A percentile compares a stretch with the other conserved stretches of the same genome.
These are phyloP conservation scores for Microdochium nivale DNA, from an alignment of 2,329 filamentous ascomycete genomes.

Conservation along the genomic window DNA sequence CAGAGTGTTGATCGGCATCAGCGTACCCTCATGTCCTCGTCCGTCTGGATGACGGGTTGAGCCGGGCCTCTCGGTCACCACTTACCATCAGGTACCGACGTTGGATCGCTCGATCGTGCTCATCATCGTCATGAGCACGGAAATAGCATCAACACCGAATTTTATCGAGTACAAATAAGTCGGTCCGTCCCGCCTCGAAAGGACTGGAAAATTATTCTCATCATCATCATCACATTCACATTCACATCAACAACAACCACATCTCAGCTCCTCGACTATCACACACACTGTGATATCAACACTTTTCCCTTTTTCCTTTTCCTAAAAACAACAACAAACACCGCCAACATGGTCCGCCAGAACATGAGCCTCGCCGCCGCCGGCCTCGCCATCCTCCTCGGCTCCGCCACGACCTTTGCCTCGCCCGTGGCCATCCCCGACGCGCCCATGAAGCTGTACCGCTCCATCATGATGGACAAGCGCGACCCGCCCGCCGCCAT, in stretches of 20 bases:
- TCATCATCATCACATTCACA: neutral
- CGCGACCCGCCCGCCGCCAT: conserved; percentile 16
- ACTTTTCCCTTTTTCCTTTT: neutral
- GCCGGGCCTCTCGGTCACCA: too few species aligned
- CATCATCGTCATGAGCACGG: too few species aligned
- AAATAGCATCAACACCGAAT: too few species aligned
- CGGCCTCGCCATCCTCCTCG: conserved; percentile 12
- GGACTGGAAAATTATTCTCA: too few species aligned
- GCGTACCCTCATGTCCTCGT: too few species aligned
- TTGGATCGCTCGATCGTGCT: too few species aligned
- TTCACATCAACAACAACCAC: neutral
- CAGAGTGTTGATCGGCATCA: too few species aligned
- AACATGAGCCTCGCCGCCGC: conserved; percentile 10
- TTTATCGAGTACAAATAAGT: too few species aligned
- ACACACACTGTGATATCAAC: neutral
- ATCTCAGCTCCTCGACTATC: neutral
- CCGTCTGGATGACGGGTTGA: too few species aligned
- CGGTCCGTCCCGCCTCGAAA: too few species aligned
- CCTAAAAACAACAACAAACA: neutral
- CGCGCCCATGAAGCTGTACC: conserved; percentile 6
- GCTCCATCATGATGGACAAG: conserved; percentile 9
- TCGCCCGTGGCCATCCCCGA: conserved; percentile 6
- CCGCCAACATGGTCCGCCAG: conserved; percentile 12
- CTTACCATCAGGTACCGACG: too few species aligned
- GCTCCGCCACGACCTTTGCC: conserved; percentile 6